phyloP scores from a whole-genome alignment of 2,329 filamentous ascomycete genomes.

The Cladosporium sp. region DNA sequence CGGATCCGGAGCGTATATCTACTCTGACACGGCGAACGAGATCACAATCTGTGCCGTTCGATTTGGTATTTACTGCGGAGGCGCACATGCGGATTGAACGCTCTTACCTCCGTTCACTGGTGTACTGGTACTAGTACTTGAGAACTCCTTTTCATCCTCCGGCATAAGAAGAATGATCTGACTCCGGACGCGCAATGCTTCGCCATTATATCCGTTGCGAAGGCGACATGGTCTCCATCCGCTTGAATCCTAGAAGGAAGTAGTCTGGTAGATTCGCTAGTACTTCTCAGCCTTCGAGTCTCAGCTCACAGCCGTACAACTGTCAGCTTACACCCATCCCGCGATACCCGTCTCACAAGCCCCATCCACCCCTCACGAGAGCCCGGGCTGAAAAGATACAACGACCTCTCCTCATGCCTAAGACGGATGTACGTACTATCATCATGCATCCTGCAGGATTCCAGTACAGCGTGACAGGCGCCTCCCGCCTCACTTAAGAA shows the following conservation, averaged over 20 bases:
- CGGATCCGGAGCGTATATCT: background rate
- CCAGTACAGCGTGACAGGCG: background rate
- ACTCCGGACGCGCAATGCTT: background rate
- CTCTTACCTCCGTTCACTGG: no score
- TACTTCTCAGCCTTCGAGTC: background rate
- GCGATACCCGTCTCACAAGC: background rate
- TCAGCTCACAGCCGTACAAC: background rate
- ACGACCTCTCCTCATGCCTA: background rate
- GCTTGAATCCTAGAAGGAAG: background rate
- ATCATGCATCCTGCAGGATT: background rate
- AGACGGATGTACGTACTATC: background rate
- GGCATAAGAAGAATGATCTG: background rate
- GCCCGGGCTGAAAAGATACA: background rate
- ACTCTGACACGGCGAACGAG: background rate
- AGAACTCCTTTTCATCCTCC: background rate
- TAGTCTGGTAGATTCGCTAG: background rate
- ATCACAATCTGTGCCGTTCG: background rate
- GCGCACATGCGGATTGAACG: background rate
- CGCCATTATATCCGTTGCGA: background rate
- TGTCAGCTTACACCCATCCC: background rate
- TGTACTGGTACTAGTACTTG: background rate
- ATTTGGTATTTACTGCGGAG: background rate
- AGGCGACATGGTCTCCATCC: background rate
- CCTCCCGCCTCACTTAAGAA: background rate
- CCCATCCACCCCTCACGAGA: background rate